These are phyloP conservation scores for Globisporangium viniferum DNA, from an alignment of 352 stramenopile genomes.

Conservation along the genomic window DNA sequence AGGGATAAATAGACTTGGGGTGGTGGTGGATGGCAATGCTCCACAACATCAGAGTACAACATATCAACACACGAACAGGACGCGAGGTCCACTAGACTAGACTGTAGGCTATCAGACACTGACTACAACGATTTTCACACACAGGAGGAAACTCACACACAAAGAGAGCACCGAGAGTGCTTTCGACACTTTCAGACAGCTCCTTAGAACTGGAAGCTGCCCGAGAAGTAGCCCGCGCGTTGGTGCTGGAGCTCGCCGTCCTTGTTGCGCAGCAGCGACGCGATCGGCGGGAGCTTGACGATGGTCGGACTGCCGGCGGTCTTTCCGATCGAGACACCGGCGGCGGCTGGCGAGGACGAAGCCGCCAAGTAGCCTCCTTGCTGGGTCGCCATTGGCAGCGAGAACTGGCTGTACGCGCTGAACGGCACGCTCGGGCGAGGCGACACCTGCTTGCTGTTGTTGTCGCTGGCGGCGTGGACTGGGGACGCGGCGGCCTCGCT, in stretches of 20 bases:
- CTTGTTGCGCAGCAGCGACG: slow-evolving; percentile 47
- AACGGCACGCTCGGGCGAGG: slow-evolving; percentile 10
- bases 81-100: slow-evolving; percentile 5
- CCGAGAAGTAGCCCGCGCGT: slow-evolving; percentile 19
- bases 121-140: neutral
- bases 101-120: neutral
- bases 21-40: neutral
- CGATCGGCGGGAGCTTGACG: slow-evolving; percentile 52
- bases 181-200: neutral
- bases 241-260: slow-evolving; percentile 18
- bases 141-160: neutral
- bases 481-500: slow-evolving; percentile 37
- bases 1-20: slow-evolving; percentile 11
- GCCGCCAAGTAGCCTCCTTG: slow-evolving; percentile 7
- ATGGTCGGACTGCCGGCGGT: slow-evolving; percentile 27
- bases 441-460: slow-evolving; percentile 5
- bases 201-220: slow-evolving; percentile 20
- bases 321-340: slow-evolving; percentile 15
- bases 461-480: neutral
- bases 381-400: slow-evolving; percentile 2
- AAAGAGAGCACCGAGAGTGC: neutral
- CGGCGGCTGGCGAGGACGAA: neutral
- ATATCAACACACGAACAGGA: slow-evolving; percentile 10
- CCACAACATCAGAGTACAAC: neutral
- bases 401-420: slow-evolving; percentile 15